Percentiles rank a stretch among this genome's conserved stretches.
phyloP scores from a whole-genome alignment of 805 yeast species.

The Ogataea pini region DNA sequence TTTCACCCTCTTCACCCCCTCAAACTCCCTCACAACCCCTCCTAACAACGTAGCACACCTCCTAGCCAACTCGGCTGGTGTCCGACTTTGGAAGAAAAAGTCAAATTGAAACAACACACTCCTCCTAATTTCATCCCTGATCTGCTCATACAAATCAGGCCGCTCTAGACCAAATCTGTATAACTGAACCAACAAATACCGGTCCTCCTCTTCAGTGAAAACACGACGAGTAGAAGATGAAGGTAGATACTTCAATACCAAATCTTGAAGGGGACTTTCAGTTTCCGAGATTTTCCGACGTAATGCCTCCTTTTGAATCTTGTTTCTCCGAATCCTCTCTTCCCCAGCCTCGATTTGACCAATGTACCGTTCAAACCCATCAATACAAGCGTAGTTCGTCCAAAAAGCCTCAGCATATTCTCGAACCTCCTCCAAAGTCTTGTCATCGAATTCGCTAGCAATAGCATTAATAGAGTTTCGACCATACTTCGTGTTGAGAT shows the following conservation, averaged over 20 bases:
- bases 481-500: slow-evolving; percentile 75
- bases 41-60: slow-evolving; percentile 78
- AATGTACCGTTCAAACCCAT: slow-evolving; percentile 83
- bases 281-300: slow-evolving; percentile 72
- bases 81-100: slow-evolving; percentile 81
- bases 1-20: slow-evolving; percentile 25
- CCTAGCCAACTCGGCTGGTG: slow-evolving; percentile 74
- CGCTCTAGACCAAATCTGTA: slow-evolving; percentile 80
- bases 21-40: slow-evolving; percentile 71
- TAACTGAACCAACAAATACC: slow-evolving; percentile 78
- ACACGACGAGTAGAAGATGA: slow-evolving; percentile 54
- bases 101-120: slow-evolving; percentile 84
- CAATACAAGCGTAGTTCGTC: slow-evolving; percentile 75
- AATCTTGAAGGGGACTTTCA: slow-evolving; percentile 71
- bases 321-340: slow-evolving; percentile 65
- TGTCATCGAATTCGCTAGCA: slow-evolving; percentile 78
- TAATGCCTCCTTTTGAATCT: slow-evolving; percentile 75
- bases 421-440: slow-evolving; percentile 74
- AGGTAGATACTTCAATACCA: slow-evolving; percentile 71
- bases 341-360: slow-evolving; percentile 87
- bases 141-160: slow-evolving; percentile 74
- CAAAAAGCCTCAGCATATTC: slow-evolving; percentile 82
- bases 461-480: slow-evolving; percentile 71
- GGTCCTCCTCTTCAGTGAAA: slow-evolving; percentile 86
- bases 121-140: slow-evolving; percentile 70